Percentiles rank a stretch among this genome's conserved stretches.
Conservation (phyloP, 2,329 filamentous ascomycete genomes). For the Chaetomium olivaceum region DNA sequence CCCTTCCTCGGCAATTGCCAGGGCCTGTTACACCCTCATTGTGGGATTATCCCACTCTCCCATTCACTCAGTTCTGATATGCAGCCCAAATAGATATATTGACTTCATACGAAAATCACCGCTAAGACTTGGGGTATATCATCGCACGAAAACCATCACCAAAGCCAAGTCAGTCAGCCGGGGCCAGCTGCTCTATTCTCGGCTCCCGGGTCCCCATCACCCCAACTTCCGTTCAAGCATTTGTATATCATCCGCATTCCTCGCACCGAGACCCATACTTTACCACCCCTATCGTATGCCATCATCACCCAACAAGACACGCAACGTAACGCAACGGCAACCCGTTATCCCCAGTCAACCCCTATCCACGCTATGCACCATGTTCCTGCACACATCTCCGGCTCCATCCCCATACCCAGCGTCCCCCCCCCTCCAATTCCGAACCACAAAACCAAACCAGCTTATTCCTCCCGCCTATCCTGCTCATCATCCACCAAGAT, state of each 20-base stretch:
- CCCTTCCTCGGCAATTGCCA: no score
- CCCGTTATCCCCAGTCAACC: neutral
- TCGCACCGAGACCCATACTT: neutral
- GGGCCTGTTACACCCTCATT: no score
- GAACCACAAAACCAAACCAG: neutral
- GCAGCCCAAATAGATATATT: neutral
- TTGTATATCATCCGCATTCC: neutral
- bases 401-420: neutral
- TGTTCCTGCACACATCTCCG: neutral
- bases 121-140: slow-evolving; percentile 8
- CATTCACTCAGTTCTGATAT: neutral
- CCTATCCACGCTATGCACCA: slow-evolving; percentile 10
- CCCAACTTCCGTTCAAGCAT: neutral
- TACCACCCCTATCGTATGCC: neutral
- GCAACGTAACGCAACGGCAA: neutral
- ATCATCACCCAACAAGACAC: neutral
- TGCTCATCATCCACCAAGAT: slow-evolving; percentile 61
- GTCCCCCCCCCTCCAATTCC: neutral
- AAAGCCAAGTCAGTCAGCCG: neutral
- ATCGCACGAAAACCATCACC: neutral
- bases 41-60: no score
- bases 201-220: no score
- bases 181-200: slow-evolving; percentile 1
- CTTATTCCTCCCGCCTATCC: slow-evolving; percentile 46
- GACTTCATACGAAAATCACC: neutral